These are phyloP conservation scores for Guadua angustifolia DNA, from an alignment of 176 grass and related monocot genomes.

Conservation along the genomic window DNA sequence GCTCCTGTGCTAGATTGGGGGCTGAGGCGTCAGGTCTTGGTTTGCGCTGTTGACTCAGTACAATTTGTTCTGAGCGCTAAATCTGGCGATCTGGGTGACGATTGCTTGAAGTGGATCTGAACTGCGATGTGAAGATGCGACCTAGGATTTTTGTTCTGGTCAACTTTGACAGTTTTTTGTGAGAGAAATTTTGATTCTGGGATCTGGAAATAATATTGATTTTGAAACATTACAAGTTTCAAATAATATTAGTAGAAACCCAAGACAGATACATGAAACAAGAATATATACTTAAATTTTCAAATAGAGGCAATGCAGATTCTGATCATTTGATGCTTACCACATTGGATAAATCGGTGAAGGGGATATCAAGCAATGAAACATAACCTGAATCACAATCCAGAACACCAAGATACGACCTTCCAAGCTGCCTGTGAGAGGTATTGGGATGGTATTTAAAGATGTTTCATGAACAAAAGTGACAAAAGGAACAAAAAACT, in stretches of 20 bases:
- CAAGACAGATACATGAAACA: slow-evolving; percentile 9
- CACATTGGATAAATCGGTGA: slow-evolving; percentile 76
- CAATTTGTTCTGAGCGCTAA: neutral
- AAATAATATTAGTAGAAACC: neutral
- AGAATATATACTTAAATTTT: slow-evolving; percentile 1
- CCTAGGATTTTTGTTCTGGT: slow-evolving; percentile 38
- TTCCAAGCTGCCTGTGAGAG: slow-evolving; percentile 70
- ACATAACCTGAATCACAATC: slow-evolving; percentile 66
- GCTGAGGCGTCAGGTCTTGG: neutral
- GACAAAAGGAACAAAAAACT: slow-evolving; percentile 12
- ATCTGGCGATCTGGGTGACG: neutral
- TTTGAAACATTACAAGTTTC: neutral
- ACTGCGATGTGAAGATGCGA: neutral
- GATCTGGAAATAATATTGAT: neutral
- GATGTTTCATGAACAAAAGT: slow-evolving; percentile 32
- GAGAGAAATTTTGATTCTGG: neutral
- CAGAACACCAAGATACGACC: slow-evolving; percentile 82
- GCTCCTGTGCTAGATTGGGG: slow-evolving; percentile 21
- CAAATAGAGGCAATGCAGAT: slow-evolving; percentile 14
- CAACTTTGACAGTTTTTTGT: neutral
- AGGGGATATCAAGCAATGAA: slow-evolving; percentile 78
- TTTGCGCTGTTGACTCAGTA: neutral
- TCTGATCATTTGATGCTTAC: slow-evolving; percentile 45
- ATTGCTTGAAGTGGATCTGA: slow-evolving; percentile 44
- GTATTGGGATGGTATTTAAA: slow-evolving; percentile 16